Evolutionary conservation across 352 stramenopile species (phyloP).

Genomic region (Globisporangium nodosum): DNA sequence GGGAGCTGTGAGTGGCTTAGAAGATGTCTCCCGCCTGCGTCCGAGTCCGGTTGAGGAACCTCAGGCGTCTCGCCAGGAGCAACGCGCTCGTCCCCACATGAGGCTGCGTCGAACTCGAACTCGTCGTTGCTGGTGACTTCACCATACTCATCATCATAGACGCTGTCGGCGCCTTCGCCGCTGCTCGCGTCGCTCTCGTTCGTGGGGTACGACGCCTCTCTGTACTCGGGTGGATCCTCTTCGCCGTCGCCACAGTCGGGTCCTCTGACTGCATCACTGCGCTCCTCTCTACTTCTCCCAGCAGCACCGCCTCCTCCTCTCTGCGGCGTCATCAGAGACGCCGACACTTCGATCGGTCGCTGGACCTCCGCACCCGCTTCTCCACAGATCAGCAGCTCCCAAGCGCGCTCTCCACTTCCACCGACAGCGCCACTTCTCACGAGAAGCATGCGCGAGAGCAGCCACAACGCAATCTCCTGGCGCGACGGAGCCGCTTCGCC

Average conservation of each 20-base stretch:
- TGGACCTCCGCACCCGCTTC: slow-evolving; percentile 5
- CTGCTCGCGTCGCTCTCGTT: not conserved
- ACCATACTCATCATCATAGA: not conserved
- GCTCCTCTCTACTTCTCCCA: not conserved
- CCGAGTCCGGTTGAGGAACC: no score
- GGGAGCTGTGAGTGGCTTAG: no score
- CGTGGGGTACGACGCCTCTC: not conserved
- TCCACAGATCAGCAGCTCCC: slow-evolving; percentile 16
- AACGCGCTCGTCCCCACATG: not conserved
- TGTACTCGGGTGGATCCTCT: slow-evolving; percentile 7
- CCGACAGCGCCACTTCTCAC: not conserved
- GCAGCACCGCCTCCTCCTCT: not conserved
- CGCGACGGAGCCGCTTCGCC: slow-evolving; percentile 25
- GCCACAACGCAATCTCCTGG: slow-evolving; percentile 46
- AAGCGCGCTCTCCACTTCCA: not conserved
- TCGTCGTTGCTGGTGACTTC: not conserved
- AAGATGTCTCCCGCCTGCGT: no score
- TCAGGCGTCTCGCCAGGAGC: not conserved
- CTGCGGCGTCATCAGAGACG: not conserved
- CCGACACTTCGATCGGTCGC: not conserved
- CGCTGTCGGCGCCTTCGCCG: not conserved
- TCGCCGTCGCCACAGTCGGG: not conserved
- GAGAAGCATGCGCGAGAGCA: slow-evolving; percentile 50
- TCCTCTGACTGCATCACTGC: not conserved
- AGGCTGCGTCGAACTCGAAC: not conserved